Evolutionary conservation across 805 yeast genomes (phyloP).

Genomic region (Martiniozyma abietophila): DNA sequence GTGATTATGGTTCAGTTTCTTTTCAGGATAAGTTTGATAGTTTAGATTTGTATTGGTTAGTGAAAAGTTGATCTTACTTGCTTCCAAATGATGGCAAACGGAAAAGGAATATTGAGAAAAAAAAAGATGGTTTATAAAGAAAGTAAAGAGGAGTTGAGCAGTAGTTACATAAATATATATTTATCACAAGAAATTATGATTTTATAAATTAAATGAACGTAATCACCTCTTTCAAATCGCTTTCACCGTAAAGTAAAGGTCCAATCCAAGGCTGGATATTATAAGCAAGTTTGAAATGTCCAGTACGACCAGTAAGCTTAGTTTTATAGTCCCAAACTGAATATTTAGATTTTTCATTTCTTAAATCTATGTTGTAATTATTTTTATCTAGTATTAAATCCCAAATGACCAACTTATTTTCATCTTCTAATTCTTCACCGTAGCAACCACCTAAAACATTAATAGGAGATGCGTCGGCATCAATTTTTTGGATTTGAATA

Average conservation of each 20-base stretch:
- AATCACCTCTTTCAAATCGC: constrained; percentile 21
- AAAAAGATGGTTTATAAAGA: constrained; percentile 2
- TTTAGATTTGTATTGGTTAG: too few species aligned
- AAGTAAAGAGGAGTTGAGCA: constrained; percentile 7
- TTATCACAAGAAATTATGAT: constrained; percentile 3
- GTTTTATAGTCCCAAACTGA: constrained; percentile 79
- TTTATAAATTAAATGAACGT: constrained; percentile 16
- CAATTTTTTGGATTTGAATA: background rate
- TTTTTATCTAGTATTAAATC: constrained; percentile 62
- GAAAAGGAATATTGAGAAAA: too few species aligned
- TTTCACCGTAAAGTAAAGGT: constrained; percentile 59
- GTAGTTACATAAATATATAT: background rate
- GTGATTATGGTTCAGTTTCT: constrained; percentile 7
- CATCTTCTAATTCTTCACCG: constrained; percentile 10
- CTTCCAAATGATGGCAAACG: too few species aligned
- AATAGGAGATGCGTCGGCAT: constrained; percentile 9
- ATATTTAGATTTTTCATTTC: constrained; percentile 58
- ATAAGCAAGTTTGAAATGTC: constrained; percentile 70
- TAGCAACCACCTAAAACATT: constrained; percentile 5
- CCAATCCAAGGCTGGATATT: constrained; percentile 91
- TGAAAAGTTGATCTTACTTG: too few species aligned
- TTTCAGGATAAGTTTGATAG: too few species aligned
- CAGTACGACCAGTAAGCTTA: constrained; percentile 51
- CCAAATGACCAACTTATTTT: constrained; percentile 72
- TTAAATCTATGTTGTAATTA: constrained; percentile 45